Base-by-base conservation (phyloP, 139 green algal species). In the Chlamydomonas schloesseri region DNA sequence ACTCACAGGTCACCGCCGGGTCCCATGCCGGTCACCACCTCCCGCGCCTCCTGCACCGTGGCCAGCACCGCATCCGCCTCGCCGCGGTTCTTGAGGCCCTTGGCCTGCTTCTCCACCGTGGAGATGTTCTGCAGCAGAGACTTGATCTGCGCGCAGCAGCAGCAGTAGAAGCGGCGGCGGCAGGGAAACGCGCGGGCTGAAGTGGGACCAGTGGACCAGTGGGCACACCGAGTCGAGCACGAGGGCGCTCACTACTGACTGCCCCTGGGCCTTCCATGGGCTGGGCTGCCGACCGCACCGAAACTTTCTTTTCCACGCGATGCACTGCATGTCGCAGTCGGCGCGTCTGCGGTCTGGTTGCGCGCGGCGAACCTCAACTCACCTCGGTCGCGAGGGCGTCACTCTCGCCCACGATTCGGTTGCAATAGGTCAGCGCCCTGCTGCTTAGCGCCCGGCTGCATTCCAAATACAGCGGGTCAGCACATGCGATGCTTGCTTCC, bases 331-430 rank as follows among this genome's bases (percentile, higher is more conserved):
- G 58, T 13, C 58, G 20, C 5, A 31, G n/a, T n/a, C n/a, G n/a
- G n/a, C n/a, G n/a, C n/a, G n/a, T n/a, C n/a, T n/a, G n/a, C n/a
- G n/a, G n/a, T n/a, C n/a, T n/a, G n/a, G n/a, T n/a, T n/a, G n/a
- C n/a, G n/a, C n/a, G n/a, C n/a, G n/a, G 60, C 26, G 60, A 33
- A 31, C 18, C 26, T 11, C 10, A 2, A 17, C 67, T 42, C 71
- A 96, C 95, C 91, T 97, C 95, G 18, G 96, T 93, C 20, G 89
- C 90, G 34, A 97, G 84, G 9, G 94, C 86, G 75, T 97, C 94
- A 6, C 85, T 86, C 78, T 97, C 95, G 28, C 86, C 91, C 0
- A 93, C 88, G 6, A 97, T 69, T 2, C 88, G 84, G 62, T 96
- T 94, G 69, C 84, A 85, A 88, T 94, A 96, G 5, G 82, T 89